Conservation (phyloP, 176 grass and related monocot species). For the Saccharum officinarum region DNA sequence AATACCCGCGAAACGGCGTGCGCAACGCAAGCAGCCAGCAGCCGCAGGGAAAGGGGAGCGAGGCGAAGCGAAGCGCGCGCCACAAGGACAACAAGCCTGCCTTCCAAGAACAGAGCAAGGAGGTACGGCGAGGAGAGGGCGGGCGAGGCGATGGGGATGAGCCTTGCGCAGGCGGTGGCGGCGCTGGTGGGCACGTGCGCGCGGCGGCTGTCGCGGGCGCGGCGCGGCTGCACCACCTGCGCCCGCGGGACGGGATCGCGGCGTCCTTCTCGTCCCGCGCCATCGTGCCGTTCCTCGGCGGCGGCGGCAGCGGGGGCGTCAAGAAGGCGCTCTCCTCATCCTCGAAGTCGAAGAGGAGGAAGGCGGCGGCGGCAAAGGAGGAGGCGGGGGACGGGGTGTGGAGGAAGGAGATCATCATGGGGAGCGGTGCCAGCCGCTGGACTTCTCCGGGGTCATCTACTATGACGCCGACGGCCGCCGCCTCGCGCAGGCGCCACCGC, state of each 20-base stretch:
- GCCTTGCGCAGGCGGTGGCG: conserved; percentile 58
- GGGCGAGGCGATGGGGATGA: conserved; percentile 33
- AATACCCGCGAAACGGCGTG: conserved; percentile 40
- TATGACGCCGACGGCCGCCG: conserved; percentile 75
- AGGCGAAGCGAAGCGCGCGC: neutral
- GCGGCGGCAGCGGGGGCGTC: conserved; percentile 9
- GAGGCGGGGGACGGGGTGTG: conserved; percentile 47
- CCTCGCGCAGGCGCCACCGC: conserved; percentile 52
- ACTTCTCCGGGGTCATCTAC: conserved; percentile 89
- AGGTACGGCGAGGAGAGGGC: no score
- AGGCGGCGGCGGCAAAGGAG: neutral
- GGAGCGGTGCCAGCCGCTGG: conserved; percentile 74
- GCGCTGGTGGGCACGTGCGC: conserved; percentile 56
- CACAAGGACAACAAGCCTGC: neutral
- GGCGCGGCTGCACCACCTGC: conserved; percentile 37
- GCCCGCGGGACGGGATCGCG: conserved; percentile 9
- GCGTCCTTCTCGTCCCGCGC: conserved; percentile 47
- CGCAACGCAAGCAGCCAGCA: neutral
- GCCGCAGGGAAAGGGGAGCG: neutral
- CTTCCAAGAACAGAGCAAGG: neutral
- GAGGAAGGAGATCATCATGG: conserved; percentile 82
- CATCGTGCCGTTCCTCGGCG: conserved; percentile 52
- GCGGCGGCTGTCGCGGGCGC: conserved; percentile 54
- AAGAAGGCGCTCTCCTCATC: conserved; percentile 25
- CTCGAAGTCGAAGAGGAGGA: neutral